These are phyloP conservation scores for Aquilaria malaccensis DNA, from an alignment of 345 rosid species.

Conservation along the genomic window DNA sequence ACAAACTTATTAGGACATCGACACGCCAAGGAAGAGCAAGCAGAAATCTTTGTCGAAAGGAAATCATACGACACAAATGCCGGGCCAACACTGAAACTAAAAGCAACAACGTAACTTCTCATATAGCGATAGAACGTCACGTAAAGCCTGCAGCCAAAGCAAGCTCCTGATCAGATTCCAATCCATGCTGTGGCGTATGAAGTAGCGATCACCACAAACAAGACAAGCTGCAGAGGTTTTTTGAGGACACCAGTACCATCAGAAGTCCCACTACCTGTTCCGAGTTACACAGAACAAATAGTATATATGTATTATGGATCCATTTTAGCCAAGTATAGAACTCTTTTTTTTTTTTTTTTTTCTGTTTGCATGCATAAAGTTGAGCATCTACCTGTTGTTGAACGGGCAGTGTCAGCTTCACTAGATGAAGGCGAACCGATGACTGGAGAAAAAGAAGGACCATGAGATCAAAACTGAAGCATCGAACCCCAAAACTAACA, in stretches of 20 bases:
- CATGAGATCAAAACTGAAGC: too few relatives aligned
- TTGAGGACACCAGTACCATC: constrained; percentile 2
- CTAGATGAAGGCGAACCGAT: too few relatives aligned
- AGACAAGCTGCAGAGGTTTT: constrained; percentile 13
- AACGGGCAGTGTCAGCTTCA: too few relatives aligned
- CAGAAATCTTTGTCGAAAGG: not conserved
- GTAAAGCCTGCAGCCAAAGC: constrained; percentile 12
- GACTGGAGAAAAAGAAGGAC: too few relatives aligned
- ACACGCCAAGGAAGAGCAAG: too few relatives aligned
- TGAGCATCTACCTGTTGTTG: too few relatives aligned
- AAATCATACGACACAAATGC: constrained; percentile 1
- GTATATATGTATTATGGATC: too few relatives aligned
- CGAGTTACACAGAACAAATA: too few relatives aligned
- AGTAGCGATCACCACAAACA: constrained; percentile 19
- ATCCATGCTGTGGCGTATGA: constrained; percentile 7
- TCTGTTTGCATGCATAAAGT: too few relatives aligned
- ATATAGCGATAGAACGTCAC: not conserved
- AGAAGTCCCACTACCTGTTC: constrained; percentile 7
- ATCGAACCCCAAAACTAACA: too few relatives aligned
- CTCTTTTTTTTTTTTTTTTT: too few relatives aligned
- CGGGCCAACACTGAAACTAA: not conserved
- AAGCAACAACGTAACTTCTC: not conserved
- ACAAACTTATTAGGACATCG: constrained; percentile 1
- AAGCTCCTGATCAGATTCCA: not conserved
- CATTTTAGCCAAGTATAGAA: too few relatives aligned